phyloP scores from a whole-genome alignment of 2,329 filamentous ascomycete species.

The Cladosporium phlei region DNA sequence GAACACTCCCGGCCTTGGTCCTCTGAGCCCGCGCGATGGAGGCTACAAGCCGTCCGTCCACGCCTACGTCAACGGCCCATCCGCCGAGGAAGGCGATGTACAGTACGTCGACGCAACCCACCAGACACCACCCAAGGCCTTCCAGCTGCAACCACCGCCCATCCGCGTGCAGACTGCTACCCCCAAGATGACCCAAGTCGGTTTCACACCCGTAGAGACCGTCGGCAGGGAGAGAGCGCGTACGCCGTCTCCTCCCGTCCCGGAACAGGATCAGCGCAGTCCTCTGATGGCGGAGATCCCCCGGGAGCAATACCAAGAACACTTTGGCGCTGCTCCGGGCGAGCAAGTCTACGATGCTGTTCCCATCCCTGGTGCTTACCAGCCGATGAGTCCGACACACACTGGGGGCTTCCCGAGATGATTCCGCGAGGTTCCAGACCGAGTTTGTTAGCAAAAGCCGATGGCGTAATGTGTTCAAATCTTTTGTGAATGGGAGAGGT shows the following conservation, averaged over 20 bases:
- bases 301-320: constrained; percentile 53
- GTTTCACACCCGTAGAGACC: constrained; percentile 50
- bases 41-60: constrained; percentile 42
- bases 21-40: constrained; percentile 58
- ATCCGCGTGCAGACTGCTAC: constrained; percentile 72
- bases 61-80: constrained; percentile 36
- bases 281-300: constrained; percentile 33
- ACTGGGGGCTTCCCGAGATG: constrained; percentile 6
- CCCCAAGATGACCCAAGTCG: constrained; percentile 60
- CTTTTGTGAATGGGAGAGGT: neutral
- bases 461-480: constrained; percentile 1
- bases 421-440: neutral
- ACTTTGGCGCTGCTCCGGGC: constrained; percentile 66
- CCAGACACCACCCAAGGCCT: constrained; percentile 51
- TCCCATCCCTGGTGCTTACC: constrained; percentile 81
- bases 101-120: constrained; percentile 57
- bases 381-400: constrained; percentile 22
- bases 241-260: constrained; percentile 20
- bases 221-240: constrained; percentile 18
- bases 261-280: constrained; percentile 35
- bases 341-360: constrained; percentile 82
- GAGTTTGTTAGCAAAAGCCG: no score
- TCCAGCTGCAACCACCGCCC: constrained; percentile 83
- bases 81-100: constrained; percentile 44
- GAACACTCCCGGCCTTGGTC: constrained; percentile 82